A percentile compares a stretch with the other conserved stretches of the same genome.
Conservation (phyloP, 352 stramenopile genomes). For the Peronospora destructor region DNA sequence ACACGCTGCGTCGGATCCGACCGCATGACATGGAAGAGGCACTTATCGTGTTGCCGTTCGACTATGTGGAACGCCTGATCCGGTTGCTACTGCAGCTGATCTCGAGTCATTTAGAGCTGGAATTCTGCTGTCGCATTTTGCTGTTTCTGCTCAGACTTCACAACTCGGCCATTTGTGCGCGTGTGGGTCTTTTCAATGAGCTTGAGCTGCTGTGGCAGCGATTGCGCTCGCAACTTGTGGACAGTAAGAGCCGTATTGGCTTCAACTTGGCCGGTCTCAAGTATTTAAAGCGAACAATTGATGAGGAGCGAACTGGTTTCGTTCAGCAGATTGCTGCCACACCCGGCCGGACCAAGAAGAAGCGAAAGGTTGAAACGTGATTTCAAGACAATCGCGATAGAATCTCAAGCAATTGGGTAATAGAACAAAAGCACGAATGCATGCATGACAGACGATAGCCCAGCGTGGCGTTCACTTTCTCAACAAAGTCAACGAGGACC, state of each 20-base stretch:
- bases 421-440: constrained; percentile 9
- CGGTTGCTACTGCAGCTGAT: constrained; percentile 89
- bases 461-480: no score
- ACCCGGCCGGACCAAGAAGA: constrained; percentile 51
- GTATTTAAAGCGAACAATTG: constrained; percentile 83
- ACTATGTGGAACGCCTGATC: constrained; percentile 92
- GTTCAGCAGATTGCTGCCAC: constrained; percentile 62
- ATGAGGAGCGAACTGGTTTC: constrained; percentile 70
- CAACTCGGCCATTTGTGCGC: constrained; percentile 69
- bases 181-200: constrained; percentile 59
- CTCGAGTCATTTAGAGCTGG: constrained; percentile 84
- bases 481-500: no score
- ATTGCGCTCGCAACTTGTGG: constrained; percentile 65
- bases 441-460: neutral
- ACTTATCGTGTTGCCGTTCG: constrained; percentile 95
- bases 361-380: constrained; percentile 26
- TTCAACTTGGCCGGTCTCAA: constrained; percentile 85
- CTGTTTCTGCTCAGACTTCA: constrained; percentile 75
- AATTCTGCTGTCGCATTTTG: constrained; percentile 86
- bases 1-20: constrained; percentile 89
- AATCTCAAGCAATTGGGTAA: constrained; percentile 2
- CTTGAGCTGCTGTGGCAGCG: constrained; percentile 73
- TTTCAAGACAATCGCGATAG: constrained; percentile 2
- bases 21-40: constrained; percentile 95
- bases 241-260: constrained; percentile 80